These are phyloP conservation scores for Suillus sp. DNA, from an alignment of 768 basidiomycete species.

Conservation along the genomic window DNA sequence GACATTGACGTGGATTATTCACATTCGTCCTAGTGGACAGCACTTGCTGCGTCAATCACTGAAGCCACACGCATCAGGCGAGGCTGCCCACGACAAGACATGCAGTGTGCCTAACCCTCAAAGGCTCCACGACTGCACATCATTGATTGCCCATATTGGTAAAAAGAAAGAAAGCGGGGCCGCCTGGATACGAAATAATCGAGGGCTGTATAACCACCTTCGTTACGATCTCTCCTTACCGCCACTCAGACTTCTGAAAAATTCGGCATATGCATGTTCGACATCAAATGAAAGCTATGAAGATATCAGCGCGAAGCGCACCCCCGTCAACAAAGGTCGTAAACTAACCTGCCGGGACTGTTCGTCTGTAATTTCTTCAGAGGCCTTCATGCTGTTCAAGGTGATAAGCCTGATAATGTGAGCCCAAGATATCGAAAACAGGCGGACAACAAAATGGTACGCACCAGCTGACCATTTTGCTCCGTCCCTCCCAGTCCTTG, in stretches of 20 bases:
- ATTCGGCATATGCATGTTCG: conserved; percentile 93
- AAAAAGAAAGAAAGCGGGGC: neutral
- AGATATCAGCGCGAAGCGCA: neutral
- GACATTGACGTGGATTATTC: neutral
- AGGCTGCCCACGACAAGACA: neutral
- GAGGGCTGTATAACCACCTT: neutral
- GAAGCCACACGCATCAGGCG: neutral
- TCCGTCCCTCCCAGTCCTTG: conserved; percentile 95
- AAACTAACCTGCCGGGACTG: conserved; percentile 82
- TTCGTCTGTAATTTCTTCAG: conserved; percentile 94
- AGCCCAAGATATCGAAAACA: neutral
- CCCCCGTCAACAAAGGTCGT: neutral
- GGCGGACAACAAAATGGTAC: conserved; percentile 24
- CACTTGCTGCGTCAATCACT: neutral
- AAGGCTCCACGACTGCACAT: neutral
- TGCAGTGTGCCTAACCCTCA: neutral
- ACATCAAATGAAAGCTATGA: conserved; percentile 90
- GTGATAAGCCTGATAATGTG: conserved; percentile 77
- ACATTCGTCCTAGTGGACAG: neutral
- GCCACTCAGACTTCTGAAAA: conserved; percentile 73
- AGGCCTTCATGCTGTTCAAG: conserved; percentile 95
- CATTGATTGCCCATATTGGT: neutral
- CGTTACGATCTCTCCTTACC: conserved; percentile 31
- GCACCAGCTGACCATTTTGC: conserved; percentile 90
- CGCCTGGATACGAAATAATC: neutral